These are phyloP conservation scores for Incumbomyces delicatus DNA, from an alignment of 2,329 filamentous ascomycete species.

Conservation along the genomic window DNA sequence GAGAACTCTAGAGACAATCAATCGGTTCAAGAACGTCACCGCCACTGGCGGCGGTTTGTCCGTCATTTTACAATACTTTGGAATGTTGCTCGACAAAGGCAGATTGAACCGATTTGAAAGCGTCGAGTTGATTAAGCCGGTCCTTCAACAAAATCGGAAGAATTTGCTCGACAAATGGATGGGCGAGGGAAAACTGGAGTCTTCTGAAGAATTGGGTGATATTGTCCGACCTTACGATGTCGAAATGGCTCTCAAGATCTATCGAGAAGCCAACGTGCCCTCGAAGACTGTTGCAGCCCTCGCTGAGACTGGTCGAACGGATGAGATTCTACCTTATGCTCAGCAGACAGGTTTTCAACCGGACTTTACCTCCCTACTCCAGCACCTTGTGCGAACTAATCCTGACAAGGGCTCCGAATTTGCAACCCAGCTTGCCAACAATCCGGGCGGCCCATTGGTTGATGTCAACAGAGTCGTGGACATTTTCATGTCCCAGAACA, in stretches of 20 bases:
- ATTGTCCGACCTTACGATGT: constrained; percentile 84
- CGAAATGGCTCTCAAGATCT: constrained; percentile 76
- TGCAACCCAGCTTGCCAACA: constrained; percentile 80
- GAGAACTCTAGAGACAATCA: constrained; percentile 87
- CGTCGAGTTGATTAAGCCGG: constrained; percentile 82
- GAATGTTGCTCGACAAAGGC: constrained; percentile 92
- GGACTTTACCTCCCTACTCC: constrained; percentile 86
- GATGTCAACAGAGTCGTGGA: constrained; percentile 93
- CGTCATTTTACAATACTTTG: constrained; percentile 93
- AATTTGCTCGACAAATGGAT: constrained; percentile 97
- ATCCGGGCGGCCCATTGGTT: constrained; percentile 75
- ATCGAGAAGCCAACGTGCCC: constrained; percentile 79
- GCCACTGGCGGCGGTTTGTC: constrained; percentile 68
- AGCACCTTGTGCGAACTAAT: constrained; percentile 84
- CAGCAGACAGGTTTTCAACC: constrained; percentile 78
- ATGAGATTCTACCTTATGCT: constrained; percentile 89
- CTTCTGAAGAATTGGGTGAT: constrained; percentile 93
- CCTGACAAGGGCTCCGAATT: constrained; percentile 93
- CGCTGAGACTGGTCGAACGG: constrained; percentile 91
- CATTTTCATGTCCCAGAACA: constrained; percentile 94
- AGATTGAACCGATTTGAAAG: constrained; percentile 87
- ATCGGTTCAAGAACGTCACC: constrained; percentile 83
- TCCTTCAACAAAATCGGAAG: constrained; percentile 87
- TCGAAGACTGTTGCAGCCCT: constrained; percentile 93
- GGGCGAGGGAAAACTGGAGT: constrained; percentile 88